Evolutionary conservation across 495 filamentous ascomycete species (phyloP).

Genomic region (Halenospora varia): DNA sequence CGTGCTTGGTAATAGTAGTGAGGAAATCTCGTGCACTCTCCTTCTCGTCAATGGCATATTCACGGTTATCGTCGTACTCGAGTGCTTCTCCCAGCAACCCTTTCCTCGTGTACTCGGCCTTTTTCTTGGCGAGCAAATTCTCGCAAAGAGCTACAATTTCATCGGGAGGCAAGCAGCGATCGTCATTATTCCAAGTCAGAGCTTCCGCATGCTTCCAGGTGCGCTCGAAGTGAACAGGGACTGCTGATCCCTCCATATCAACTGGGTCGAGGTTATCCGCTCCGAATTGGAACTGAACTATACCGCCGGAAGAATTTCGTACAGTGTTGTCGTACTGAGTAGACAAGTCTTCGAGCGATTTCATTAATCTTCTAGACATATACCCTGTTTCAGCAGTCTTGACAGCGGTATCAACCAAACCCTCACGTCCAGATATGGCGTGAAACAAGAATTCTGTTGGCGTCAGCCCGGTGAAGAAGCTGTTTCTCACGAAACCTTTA

Average conservation of each 20-base stretch:
- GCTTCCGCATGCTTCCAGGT: constrained; percentile 84
- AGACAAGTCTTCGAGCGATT: constrained; percentile 91
- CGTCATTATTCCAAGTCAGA: constrained; percentile 73
- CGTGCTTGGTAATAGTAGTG: constrained; percentile 66
- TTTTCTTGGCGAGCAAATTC: constrained; percentile 59
- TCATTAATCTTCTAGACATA: constrained; percentile 98
- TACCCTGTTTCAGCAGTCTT: constrained; percentile 99
- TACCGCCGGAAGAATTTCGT: constrained; percentile 73
- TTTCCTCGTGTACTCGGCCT: constrained; percentile 59
- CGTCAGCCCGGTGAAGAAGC: constrained; percentile 89
- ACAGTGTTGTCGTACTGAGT: constrained; percentile 92
- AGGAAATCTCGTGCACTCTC: constrained; percentile 84
- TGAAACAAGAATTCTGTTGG: constrained; percentile 97
- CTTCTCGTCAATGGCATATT: constrained; percentile 71
- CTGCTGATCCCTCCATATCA: constrained; percentile 94
- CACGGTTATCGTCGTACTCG: constrained; percentile 58
- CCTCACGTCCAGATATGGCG: constrained; percentile 96
- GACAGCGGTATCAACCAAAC: constrained; percentile 98
- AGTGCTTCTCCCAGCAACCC: constrained; percentile 46
- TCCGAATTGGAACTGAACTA: constrained; percentile 96
- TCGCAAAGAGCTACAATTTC: constrained; percentile 67
- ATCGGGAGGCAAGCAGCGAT: constrained; percentile 63
- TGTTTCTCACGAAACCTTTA: constrained; percentile 95
- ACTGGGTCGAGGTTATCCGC: constrained; percentile 93
- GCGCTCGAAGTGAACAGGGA: constrained; percentile 88